Base-by-base conservation (phyloP, 2,329 filamentous ascomycete species). In the Pyrenochaeta sp. region DNA sequence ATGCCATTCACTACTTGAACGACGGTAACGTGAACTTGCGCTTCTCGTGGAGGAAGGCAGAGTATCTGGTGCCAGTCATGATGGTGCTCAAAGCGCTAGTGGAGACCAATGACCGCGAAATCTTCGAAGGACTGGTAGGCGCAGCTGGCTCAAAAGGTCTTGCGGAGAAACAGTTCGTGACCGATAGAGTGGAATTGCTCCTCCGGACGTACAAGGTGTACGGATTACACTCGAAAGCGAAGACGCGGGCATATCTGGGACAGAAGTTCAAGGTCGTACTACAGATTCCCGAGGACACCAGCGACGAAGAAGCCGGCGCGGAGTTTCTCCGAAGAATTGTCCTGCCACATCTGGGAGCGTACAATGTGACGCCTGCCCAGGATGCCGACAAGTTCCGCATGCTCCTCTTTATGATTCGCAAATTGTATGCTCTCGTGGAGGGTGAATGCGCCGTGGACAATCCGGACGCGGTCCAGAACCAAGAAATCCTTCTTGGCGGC, bases 41-140 rank as follows among this genome's bases (percentile, higher is more conserved):
- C 55, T 99, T 99, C 79, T 97, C 94, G 6, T 99, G 94, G 94
- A 86, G 93, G 67, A 99, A 99, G 80, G 92, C 93, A 68, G 95
- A 99, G 78, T 99, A 92, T 73, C 86, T 99, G n/a, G 86, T 99
- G 2, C 95, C 95, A 0, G 91, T 93, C 60, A 89, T 97, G 85
- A 98, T 99, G 94, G 88, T 99, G 34, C 81, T 99, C 64, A 99
- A 98, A 81, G 94, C 95, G 1, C 82, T 99, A 49, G 86, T 95
- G 2, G 94, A 99, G 77, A 99, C 95, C 15, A 99, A 97, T 75
- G 95, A 99, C 74, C 88, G 92, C 56, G 93, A 97, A 74, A 95
- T 99, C 44, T 98, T 96, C 59, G 93, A 98, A 78, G 91, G 91
- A n/a, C 81, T 99, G 50, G 90, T 98, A 46, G 94, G 94, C 37